Conservation (phyloP, 805 yeast species). For the Candida easanensis region DNA sequence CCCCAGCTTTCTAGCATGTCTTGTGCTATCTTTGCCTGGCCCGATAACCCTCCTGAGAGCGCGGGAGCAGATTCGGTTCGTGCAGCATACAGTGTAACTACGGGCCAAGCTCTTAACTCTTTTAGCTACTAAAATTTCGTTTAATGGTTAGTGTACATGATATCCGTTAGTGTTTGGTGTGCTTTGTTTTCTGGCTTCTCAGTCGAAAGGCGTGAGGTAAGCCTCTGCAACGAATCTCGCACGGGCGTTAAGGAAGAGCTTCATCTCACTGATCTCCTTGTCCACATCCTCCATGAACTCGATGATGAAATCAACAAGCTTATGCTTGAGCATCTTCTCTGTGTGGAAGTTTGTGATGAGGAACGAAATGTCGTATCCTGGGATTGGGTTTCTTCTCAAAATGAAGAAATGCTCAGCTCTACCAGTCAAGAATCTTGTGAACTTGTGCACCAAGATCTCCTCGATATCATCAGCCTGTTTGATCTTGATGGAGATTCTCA, state of each 20-base stretch:
- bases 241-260: slow-evolving; percentile 91
- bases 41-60: no score
- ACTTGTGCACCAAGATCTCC: slow-evolving; percentile 88
- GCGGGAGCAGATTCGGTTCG: no score
- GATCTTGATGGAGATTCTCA: slow-evolving; percentile 85
- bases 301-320: slow-evolving; percentile 92
- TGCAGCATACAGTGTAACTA: no score
- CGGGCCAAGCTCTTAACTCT: no score
- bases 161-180: not conserved
- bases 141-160: not conserved
- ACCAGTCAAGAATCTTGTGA: slow-evolving; percentile 88
- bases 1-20: no score
- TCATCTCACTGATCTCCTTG: slow-evolving; percentile 98
- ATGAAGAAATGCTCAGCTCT: slow-evolving; percentile 95
- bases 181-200: not conserved
- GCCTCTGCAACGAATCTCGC: slow-evolving; percentile 98
- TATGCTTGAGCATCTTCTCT: slow-evolving; percentile 91
- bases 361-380: slow-evolving; percentile 91
- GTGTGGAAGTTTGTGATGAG: slow-evolving; percentile 92
- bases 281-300: slow-evolving; percentile 99
- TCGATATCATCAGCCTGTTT: slow-evolving; percentile 98
- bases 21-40: no score
- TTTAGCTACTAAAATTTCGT: no score
- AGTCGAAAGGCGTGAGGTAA: slow-evolving; percentile 85
- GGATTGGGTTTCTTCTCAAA: slow-evolving; percentile 84